Base-by-base conservation (phyloP, 1,284 basidiomycete species). In the Erythrobasidium hasegawianum region DNA sequence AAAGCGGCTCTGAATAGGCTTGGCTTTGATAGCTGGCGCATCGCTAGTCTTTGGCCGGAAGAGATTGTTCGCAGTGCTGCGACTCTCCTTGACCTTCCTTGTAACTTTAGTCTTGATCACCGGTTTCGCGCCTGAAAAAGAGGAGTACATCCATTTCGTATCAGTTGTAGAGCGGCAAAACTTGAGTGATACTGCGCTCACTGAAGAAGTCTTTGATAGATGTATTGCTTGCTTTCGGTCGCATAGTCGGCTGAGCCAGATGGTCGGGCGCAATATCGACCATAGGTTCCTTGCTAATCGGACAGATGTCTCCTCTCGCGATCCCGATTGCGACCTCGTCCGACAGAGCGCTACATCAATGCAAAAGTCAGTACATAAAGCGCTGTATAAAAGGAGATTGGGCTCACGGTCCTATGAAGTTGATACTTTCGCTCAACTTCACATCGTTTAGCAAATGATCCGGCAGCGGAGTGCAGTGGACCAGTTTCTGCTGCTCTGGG, bases 301-400 rank as follows among this genome's bases (percentile, higher is more conserved):
- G 94, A 77, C 92, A 87, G 33, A 85, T 75, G 68, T 89, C 84
- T 1, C 94, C 94, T 26, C 77, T 70, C 0, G 91, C 90, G 43
- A 97, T 81, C 43, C 81, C 81, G 74, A 81, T 72, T 1, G 81
- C 81, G 11, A 78, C 69, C 2, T 76, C 72, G 1, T 71, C 57
- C 0, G 72, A 70, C 10, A 79, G 68, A 66, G 78, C 75, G 82
- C 45, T 76, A 24, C 43, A 14, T n/a, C n/a, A n/a, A n/a, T n/a
- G n/a, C n/a, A n/a, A n/a, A n/a, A n/a, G n/a, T n/a, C n/a, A n/a
- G n/a, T n/a, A n/a, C n/a, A n/a, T n/a, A n/a, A n/a, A n/a, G n/a
- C n/a, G n/a, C n/a, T n/a, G n/a, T n/a, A n/a, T n/a, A n/a, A n/a
- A n/a, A n/a, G n/a, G n/a, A n/a, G n/a, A n/a, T n/a, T n/a, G n/a